These are phyloP conservation scores for Plasmodium gallinaceum DNA, from an alignment of 169 alveolate genomes.

Conservation along the genomic window DNA sequence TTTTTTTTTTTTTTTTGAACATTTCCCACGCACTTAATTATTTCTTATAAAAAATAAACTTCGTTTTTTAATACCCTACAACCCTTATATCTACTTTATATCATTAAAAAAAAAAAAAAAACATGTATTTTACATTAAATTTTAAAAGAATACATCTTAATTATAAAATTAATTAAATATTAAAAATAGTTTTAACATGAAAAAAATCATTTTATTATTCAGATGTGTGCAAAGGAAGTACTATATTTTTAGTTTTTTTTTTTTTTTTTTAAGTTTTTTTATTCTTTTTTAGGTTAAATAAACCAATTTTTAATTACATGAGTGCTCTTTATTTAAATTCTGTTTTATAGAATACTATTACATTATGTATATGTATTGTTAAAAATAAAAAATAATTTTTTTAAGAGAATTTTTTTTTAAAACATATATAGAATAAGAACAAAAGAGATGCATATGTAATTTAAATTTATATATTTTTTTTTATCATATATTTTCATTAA, in stretches of 20 bases:
- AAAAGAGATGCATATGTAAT: too few relatives aligned
- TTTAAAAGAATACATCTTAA: too few relatives aligned
- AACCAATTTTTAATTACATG: not conserved
- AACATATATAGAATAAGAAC: too few relatives aligned
- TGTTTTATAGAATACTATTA: not conserved
- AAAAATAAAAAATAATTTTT: too few relatives aligned
- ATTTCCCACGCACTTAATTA: conserved; percentile 18
- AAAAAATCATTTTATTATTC: not conserved
- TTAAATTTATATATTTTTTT: too few relatives aligned
- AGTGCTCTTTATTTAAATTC: not conserved
- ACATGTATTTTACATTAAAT: not conserved
- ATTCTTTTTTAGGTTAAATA: not conserved
- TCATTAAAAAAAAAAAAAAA: not conserved
- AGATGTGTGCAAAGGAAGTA: conserved; percentile 21
- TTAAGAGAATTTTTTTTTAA: too few relatives aligned
- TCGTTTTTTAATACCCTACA: conserved; percentile 5
- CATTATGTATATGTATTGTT: too few relatives aligned
- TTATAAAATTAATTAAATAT: not conserved
- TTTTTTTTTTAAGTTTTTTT: not conserved
- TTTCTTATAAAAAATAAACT: conserved; percentile 4
- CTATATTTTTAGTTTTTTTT: not conserved
- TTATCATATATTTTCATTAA: too few relatives aligned
- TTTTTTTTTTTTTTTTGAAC: conserved; percentile 16
- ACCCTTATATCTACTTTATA: not conserved
- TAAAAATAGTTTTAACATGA: not conserved